phyloP scores from a whole-genome alignment of 768 basidiomycete species.

The Strobilomyces confusus region DNA sequence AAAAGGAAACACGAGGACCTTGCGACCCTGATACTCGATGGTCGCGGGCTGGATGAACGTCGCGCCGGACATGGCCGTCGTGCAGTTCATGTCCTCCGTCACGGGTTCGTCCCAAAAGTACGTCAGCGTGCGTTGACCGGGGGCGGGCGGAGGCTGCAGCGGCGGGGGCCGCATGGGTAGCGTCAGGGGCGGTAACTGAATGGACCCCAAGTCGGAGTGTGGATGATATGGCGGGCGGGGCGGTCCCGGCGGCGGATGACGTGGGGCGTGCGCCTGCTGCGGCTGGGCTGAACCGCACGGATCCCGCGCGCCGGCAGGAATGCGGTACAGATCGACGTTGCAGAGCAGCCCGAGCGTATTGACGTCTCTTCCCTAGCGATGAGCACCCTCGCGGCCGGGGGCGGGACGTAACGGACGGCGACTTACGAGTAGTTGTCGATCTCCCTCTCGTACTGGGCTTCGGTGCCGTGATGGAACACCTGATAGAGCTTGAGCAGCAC shows the following conservation, averaged over 20 bases:
- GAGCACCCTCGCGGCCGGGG: not conserved
- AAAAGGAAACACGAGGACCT: constrained; percentile 59
- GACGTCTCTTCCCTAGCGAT: constrained; percentile 44
- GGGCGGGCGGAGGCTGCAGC: constrained; percentile 9
- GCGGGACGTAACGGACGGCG: not conserved
- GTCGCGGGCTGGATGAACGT: constrained; percentile 55
- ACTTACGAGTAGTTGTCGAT: constrained; percentile 47
- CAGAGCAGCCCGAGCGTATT: constrained; percentile 68
- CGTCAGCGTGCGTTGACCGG: constrained; percentile 39
- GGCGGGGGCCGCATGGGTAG: constrained; percentile 11
- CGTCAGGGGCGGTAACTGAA: constrained; percentile 23
- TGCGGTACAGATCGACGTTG: constrained; percentile 73
- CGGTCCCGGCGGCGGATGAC: constrained; percentile 1
- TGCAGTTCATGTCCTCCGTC: constrained; percentile 42
- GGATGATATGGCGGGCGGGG: constrained; percentile 16
- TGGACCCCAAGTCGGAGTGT: constrained; percentile 10
- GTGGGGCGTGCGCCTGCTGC: constrained; percentile 12
- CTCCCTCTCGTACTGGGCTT: constrained; percentile 43
- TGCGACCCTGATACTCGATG: constrained; percentile 51
- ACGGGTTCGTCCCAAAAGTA: constrained; percentile 39
- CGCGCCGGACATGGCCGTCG: constrained; percentile 55
- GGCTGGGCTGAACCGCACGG: constrained; percentile 1
- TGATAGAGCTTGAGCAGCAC: constrained; percentile 50
- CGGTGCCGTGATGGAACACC: constrained; percentile 38
- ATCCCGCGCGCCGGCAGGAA: constrained; percentile 31